phyloP scores from a whole-genome alignment of 345 rosid species.

The Hevea brasiliensis region DNA sequence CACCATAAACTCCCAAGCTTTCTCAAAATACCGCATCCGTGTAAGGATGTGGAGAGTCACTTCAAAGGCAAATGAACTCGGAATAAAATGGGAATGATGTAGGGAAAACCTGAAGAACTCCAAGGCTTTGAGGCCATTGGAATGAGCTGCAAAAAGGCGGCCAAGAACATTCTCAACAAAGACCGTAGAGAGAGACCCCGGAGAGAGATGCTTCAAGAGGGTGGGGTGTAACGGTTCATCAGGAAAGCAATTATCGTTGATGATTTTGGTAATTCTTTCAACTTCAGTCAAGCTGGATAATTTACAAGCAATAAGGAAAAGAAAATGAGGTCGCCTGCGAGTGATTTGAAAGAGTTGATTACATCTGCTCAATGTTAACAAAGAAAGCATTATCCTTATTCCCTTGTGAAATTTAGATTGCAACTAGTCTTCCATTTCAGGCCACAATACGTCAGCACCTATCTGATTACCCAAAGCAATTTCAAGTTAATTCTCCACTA shows the following conservation, averaged over 20 bases:
- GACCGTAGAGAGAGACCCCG: conserved; percentile 32
- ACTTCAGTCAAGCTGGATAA: conserved; percentile 26
- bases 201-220: conserved; percentile 43
- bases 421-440: not conserved
- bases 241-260: conserved; percentile 80
- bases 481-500: not conserved
- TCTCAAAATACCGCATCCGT: conserved; percentile 80
- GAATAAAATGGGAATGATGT: conserved; percentile 34
- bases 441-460: not conserved
- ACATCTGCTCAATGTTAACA: not conserved
- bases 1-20: conserved; percentile 80
- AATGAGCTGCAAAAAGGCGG: conserved; percentile 79
- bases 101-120: conserved; percentile 66
- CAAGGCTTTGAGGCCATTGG: conserved; percentile 84
- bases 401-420: not conserved
- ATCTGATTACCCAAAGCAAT: not conserved
- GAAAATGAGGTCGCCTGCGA: not conserved
- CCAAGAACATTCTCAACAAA: conserved; percentile 73
- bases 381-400: not conserved
- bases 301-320: not conserved
- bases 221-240: conserved; percentile 52
- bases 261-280: conserved; percentile 52
- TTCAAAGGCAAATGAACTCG: conserved; percentile 67
- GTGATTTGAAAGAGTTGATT: not conserved
- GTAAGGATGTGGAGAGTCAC: conserved; percentile 79